Evolutionary conservation across 306 rosid species (phyloP), one percentile per base, ranked within the genome.

Genomic region (Acacia acuminata): DNA sequence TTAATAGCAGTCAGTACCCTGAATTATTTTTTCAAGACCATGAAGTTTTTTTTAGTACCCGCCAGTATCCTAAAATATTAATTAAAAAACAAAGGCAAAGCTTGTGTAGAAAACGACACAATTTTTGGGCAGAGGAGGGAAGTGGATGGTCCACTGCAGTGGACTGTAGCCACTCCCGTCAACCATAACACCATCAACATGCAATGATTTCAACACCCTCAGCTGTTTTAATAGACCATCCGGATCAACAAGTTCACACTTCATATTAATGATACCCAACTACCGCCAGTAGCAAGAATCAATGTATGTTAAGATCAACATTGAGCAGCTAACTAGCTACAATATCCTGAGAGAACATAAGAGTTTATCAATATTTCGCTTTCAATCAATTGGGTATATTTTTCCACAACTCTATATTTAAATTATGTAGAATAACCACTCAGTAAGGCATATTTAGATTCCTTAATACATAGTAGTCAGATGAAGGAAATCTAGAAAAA

Each of bases 171-270:
- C n/a, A n/a, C n/a, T n/a, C n/a, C n/a, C n/a, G 84, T 96, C 94
- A 74, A 96, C 97, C 90, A 85, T 88, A 63, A 94, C 89, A 79
- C 99, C 99, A 82, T 94, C 97, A 79, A 91, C 92, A 75, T 90
- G 87, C 45, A 85, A 84, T 36, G 98, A 92, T 87, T 96, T 96
- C 90, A 96, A 89, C 55, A 88, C 80, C 86, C 88, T 94, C 83
- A 96, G 86, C 89, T 96, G 98, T 89, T 96, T 96, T 74, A 84
- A n/a, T n/a, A n/a, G n/a, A n/a, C n/a, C n/a, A n/a, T n/a, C n/a
- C n/a, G n/a, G n/a, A n/a, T n/a, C n/a, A n/a, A 91, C 97, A 79
- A 96, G 88, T 82, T 94, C 99, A 74, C 98, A 94, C 82, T 96
- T 96, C 88, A 96, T 90, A 84, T 94, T 94, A 86, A 92, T 83